Percentiles rank a stretch among this genome's conserved stretches.
Evolutionary conservation across 495 filamentous ascomycete species (phyloP).

Genomic region (Cudoniella acicularis): DNA sequence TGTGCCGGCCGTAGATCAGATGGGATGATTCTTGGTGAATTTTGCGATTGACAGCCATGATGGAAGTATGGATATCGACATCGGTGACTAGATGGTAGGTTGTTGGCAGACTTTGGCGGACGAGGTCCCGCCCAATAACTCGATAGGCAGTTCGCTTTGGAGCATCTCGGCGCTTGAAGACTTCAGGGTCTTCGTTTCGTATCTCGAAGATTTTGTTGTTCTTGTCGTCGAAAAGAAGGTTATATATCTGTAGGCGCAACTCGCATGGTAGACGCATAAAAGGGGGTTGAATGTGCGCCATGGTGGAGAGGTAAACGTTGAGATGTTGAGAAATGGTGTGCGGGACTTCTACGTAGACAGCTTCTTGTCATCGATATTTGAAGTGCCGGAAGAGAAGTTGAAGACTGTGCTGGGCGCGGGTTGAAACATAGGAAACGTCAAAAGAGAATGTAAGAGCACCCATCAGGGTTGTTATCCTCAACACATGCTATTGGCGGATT

Average conservation of each 20-base stretch:
- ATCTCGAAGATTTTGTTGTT: constrained; percentile 21
- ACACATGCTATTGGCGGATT: neutral
- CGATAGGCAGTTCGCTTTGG: constrained; percentile 30
- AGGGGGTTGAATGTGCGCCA: constrained; percentile 12
- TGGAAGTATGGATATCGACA: constrained; percentile 36
- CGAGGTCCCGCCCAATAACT: constrained; percentile 27
- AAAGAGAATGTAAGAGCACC: neutral
- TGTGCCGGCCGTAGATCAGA: constrained; percentile 46
- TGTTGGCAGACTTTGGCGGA: constrained; percentile 35
- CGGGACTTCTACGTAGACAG: neutral
- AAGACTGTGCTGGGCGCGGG: neutral
- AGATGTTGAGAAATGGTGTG: neutral
- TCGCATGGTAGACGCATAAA: constrained; percentile 44
- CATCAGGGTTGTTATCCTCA: neutral
- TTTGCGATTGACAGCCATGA: constrained; percentile 41
- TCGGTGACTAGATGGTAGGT: constrained; percentile 41
- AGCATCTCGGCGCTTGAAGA: constrained; percentile 5
- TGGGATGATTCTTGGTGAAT: constrained; percentile 45
- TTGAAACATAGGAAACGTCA: neutral
- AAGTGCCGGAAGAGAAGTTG: neutral
- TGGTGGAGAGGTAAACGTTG: neutral
- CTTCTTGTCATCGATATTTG: neutral
- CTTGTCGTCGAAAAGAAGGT: constrained; percentile 35
- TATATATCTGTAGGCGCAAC: constrained; percentile 53
- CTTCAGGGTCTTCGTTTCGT: constrained; percentile 15